phyloP scores from a whole-genome alignment of 768 basidiomycete species.

The Strobilomyces confusus region DNA sequence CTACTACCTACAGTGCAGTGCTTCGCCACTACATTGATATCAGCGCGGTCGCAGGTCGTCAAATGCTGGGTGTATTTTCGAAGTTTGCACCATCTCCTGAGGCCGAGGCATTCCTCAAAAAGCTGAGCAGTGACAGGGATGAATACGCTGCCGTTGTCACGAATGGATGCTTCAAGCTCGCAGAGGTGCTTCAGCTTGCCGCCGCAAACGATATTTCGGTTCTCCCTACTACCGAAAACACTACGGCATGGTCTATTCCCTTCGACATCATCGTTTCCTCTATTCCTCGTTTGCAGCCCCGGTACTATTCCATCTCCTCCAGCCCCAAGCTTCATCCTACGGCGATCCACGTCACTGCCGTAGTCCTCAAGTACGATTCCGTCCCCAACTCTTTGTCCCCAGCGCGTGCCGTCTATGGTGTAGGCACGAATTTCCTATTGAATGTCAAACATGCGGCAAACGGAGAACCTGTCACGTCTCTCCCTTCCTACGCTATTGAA shows the following conservation, averaged over 20 bases:
- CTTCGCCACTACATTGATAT: slow-evolving; percentile 97
- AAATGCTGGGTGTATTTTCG: slow-evolving; percentile 81
- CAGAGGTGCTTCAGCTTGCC: slow-evolving; percentile 88
- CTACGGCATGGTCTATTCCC: slow-evolving; percentile 85
- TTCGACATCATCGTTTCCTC: slow-evolving; percentile 96
- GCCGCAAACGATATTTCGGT: slow-evolving; percentile 69
- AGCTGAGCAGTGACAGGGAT: slow-evolving; percentile 84
- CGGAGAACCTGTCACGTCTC: slow-evolving; percentile 48
- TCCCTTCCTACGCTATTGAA: slow-evolving; percentile 79
- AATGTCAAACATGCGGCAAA: slow-evolving; percentile 81
- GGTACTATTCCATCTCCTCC: slow-evolving; percentile 98
- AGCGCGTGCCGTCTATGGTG: slow-evolving; percentile 75
- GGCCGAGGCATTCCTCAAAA: slow-evolving; percentile 69
- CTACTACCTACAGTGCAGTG: slow-evolving; percentile 90
- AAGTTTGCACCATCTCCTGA: slow-evolving; percentile 83
- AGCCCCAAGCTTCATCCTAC: slow-evolving; percentile 90
- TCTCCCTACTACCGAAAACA: slow-evolving; percentile 63
- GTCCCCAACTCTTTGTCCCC: slow-evolving; percentile 47
- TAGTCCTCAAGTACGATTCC: slow-evolving; percentile 91
- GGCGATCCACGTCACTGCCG: slow-evolving; percentile 90
- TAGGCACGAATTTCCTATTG: slow-evolving; percentile 92
- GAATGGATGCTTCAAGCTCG: slow-evolving; percentile 84
- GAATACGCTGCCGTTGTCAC: slow-evolving; percentile 74
- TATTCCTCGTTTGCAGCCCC: slow-evolving; percentile 90
- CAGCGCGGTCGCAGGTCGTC: slow-evolving; percentile 90